A percentile compares a stretch with the other conserved stretches of the same genome.
phyloP scores from a whole-genome alignment of 306 rosid species.

The Casuarina cunninghamiana region DNA sequence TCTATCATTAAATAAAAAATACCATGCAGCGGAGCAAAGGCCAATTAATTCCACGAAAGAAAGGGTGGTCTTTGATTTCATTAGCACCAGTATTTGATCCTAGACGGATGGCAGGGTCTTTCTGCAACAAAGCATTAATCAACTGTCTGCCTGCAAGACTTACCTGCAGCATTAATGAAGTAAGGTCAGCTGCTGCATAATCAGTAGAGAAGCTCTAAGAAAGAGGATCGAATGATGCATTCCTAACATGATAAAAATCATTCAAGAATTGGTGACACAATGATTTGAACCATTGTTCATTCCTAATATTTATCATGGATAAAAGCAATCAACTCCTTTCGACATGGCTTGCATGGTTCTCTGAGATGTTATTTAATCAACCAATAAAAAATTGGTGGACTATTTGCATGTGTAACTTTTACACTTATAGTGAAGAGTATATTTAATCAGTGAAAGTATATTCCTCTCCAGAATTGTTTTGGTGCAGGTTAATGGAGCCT shows the following conservation, averaged over 20 bases:
- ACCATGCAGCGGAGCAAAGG: conserved; percentile 93
- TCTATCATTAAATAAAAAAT: conserved; percentile 5
- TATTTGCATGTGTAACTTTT: neutral
- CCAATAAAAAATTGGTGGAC: neutral
- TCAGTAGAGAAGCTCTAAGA: conserved; percentile 9
- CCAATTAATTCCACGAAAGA: conserved; percentile 88
- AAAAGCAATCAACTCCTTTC: neutral
- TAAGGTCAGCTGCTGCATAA: conserved; percentile 23
- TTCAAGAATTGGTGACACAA: neutral
- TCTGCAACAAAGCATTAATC: conserved; percentile 85
- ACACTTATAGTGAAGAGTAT: neutral
- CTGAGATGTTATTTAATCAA: neutral
- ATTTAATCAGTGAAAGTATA: neutral
- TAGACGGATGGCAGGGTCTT: conserved; percentile 73
- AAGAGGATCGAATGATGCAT: neutral
- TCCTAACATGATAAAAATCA: neutral
- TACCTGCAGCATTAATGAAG: conserved; percentile 52
- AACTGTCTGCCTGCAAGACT: conserved; percentile 86
- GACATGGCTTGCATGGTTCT: neutral
- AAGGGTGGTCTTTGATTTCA: conserved; percentile 88
- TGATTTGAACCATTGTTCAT: too few relatives aligned
- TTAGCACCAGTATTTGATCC: conserved; percentile 74
- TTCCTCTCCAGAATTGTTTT: neutral
- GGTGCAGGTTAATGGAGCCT: neutral
- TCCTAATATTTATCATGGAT: neutral